A percentile compares a stretch with the other conserved stretches of the same genome.
These are phyloP conservation scores for Colletotrichum graminicola DNA, from an alignment of 2,329 filamentous ascomycete genomes.

Conservation along the genomic window DNA sequence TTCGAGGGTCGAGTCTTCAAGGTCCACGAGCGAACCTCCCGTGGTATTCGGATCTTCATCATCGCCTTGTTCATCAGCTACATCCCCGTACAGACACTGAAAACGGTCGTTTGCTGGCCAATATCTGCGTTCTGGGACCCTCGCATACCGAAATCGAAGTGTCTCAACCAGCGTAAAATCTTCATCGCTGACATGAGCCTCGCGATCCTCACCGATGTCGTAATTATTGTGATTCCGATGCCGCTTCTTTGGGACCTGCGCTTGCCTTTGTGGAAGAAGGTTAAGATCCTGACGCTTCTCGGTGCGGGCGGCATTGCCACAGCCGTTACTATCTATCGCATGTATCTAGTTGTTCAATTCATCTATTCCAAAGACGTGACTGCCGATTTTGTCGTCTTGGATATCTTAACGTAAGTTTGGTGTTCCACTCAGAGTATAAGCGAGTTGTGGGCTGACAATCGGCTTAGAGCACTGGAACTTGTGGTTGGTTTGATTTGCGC, in stretches of 20 bases:
- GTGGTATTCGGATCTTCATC: slow-evolving; percentile 49
- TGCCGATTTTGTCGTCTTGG: slow-evolving; percentile 44
- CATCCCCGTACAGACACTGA: slow-evolving; percentile 47
- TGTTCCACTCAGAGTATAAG: not conserved
- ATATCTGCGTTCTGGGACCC: slow-evolving; percentile 46
- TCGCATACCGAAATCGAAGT: slow-evolving; percentile 42
- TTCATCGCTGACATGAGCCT: slow-evolving; percentile 51
- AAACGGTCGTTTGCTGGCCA: slow-evolving; percentile 46
- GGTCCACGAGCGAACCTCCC: slow-evolving; percentile 44
- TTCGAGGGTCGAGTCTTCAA: slow-evolving; percentile 50
- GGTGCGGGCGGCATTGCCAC: slow-evolving; percentile 49
- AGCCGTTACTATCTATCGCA: slow-evolving; percentile 48
- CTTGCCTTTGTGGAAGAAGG: slow-evolving; percentile 48
- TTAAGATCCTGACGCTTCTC: slow-evolving; percentile 50
- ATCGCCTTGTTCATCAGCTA: slow-evolving; percentile 46
- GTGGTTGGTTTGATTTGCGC: slow-evolving; percentile 43
- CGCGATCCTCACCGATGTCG: slow-evolving; percentile 50
- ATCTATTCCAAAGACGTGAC: slow-evolving; percentile 45
- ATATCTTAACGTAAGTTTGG: slow-evolving; percentile 36
- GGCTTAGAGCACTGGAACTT: slow-evolving; percentile 39
- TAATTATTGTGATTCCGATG: slow-evolving; percentile 52
- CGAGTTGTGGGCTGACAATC: too few species aligned
- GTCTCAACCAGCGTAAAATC: slow-evolving; percentile 49
- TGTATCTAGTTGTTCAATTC: slow-evolving; percentile 45
- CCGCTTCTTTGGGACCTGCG: slow-evolving; percentile 49